Evolutionary conservation across 164 flowering plant species (phyloP), one percentile per base, ranked within the genome.

Genomic region (Vitis cinerea): DNA sequence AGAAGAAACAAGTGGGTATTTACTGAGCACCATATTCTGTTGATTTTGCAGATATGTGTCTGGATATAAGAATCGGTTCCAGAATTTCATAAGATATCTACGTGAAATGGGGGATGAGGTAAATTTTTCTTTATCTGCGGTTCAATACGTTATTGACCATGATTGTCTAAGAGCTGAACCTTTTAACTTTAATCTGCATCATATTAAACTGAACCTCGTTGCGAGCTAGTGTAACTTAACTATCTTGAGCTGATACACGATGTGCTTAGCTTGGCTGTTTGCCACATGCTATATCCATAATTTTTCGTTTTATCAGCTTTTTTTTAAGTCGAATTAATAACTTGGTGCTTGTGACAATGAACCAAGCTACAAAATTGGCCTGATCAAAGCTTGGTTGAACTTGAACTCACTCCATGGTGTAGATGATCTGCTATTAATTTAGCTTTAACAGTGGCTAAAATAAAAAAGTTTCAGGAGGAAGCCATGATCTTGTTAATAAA

Each of bases 31-130:
- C 14, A 27, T 57, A 58, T 67, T 15, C 17, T 57, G 51, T 80
- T 70, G 17, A 47, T 47, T 81, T 66, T 81, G 82, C 94, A 95
- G 99, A 30, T 93, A 95, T 81, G 89, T 95, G 14, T 95, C 99
- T 16, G 98, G 99, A 50, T 95, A 95, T 62, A 95, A 95, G 71
- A 95, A 95, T 57, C 86, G 99, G 62, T 95, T 93, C 79, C 99
- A 95, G 86, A 93, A 95, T 78, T 95, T 95, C 67, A 95, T 95
- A 62, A 90, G 66, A 70, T 87, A 90, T 76, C 83, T 95, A 29
- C 94, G 99, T 49, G 99, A 93, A 83, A 93, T 95, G 97, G 99
- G 95, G 49, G 99, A 95, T 79, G 99, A 95, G 97, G 99, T 95
- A 87, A 62, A 54, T 11, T 59, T 52, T n/a, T 30, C 31, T 16